phyloP scores from a whole-genome alignment of 805 yeast genomes.

The Kuraishia hungarica region DNA sequence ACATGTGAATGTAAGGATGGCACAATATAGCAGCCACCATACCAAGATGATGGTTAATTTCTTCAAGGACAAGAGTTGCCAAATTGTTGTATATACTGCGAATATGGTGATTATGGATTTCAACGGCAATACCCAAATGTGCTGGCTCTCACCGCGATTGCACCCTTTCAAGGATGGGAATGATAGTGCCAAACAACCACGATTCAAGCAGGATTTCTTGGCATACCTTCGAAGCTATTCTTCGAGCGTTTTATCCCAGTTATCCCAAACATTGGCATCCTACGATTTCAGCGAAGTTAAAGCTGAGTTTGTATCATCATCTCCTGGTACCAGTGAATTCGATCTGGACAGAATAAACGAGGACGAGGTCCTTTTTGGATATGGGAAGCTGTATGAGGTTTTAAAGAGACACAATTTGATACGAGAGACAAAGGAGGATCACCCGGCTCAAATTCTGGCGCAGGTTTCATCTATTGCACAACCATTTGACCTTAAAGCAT shows the following conservation, averaged over 20 bases:
- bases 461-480: conserved; percentile 43
- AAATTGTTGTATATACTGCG: conserved; percentile 49
- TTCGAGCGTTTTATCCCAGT: conserved; percentile 14
- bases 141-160: conserved; percentile 51
- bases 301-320: conserved; percentile 48
- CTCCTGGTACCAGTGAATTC: conserved; percentile 33
- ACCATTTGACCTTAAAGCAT: conserved; percentile 24
- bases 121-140: conserved; percentile 51
- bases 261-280: conserved; percentile 20
- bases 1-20: conserved; percentile 24
- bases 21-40: conserved; percentile 46
- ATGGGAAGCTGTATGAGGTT: conserved; percentile 35
- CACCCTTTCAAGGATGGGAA: conserved; percentile 1
- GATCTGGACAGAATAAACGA: conserved; percentile 7
- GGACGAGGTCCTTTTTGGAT: conserved; percentile 30
- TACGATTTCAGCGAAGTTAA: conserved; percentile 38
- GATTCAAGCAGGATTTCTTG: conserved; percentile 37
- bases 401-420: conserved; percentile 25
- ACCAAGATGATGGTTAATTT: conserved; percentile 59
- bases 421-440: neutral
- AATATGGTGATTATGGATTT: conserved; percentile 51
- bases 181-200: conserved; percentile 10
- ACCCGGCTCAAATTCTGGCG: conserved; percentile 25
- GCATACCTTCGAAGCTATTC: conserved; percentile 37
- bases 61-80: conserved; percentile 34